phyloP scores from a whole-genome alignment of 495 filamentous ascomycete species.

The Neurospora pannonica region DNA sequence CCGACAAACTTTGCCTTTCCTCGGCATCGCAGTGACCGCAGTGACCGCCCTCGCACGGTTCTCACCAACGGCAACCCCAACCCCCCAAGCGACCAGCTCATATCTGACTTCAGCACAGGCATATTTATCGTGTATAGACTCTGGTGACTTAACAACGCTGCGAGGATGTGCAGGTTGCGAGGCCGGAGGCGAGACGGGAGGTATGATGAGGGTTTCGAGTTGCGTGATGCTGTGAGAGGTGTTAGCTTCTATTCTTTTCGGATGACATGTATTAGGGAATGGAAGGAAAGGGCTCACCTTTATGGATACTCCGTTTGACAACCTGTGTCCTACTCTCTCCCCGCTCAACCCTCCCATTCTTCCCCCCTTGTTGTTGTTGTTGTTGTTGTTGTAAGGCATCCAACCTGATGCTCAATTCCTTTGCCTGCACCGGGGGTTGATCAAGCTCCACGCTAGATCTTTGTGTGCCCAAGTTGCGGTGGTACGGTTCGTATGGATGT shows the following conservation, averaged over 20 bases:
- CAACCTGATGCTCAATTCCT: not conserved
- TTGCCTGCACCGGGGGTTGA: not conserved
- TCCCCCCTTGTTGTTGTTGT: too few relatives aligned
- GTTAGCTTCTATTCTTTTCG: too few relatives aligned
- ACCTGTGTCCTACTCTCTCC: too few relatives aligned
- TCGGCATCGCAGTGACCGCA: not conserved
- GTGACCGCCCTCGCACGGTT: not conserved
- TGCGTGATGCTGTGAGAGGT: too few relatives aligned
- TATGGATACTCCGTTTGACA: not conserved
- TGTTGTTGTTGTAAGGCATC: not conserved
- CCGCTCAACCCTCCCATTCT: too few relatives aligned
- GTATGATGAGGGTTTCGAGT: not conserved
- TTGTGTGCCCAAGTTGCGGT: fast-evolving
- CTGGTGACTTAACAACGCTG: not conserved
- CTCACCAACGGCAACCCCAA: not conserved
- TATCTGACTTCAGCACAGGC: not conserved
- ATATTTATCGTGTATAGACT: not conserved
- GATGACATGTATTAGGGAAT: too few relatives aligned
- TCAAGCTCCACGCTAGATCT: not conserved
- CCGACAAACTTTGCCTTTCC: not conserved
- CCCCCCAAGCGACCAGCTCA: not conserved
- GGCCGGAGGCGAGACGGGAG: not conserved
- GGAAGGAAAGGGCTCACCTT: too few relatives aligned
- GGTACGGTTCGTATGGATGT: not conserved
- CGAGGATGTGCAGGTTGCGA: not conserved